Evolutionary conservation across 2,329 filamentous ascomycete genomes (phyloP).

Genomic region (Pseudogymnoascus sp.): DNA sequence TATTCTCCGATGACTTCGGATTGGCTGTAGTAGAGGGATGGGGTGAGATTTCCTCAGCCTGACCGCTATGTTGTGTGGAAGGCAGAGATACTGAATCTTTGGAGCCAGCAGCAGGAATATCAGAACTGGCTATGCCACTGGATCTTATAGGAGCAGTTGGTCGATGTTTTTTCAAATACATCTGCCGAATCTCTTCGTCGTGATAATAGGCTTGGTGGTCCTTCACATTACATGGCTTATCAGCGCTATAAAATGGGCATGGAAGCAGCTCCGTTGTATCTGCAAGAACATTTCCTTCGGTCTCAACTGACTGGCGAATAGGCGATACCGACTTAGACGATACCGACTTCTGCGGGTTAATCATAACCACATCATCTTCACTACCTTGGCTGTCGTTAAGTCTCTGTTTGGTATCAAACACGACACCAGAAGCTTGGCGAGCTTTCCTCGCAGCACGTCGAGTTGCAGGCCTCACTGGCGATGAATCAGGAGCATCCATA

Average conservation of each 20-base stretch:
- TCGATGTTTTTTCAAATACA: neutral
- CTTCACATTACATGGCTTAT: neutral
- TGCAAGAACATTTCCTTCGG: no score
- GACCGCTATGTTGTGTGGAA: neutral
- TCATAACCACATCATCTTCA: neutral
- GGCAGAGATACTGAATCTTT: neutral
- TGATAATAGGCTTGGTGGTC: conserved; percentile 3
- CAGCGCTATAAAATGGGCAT: conserved; percentile 4
- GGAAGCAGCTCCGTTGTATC: neutral
- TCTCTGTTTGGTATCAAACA: neutral
- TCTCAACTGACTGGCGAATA: neutral
- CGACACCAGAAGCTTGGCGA: neutral
- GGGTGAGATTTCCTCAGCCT: neutral
- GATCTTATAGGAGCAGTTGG: neutral
- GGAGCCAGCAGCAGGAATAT: neutral
- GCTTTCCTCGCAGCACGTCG: neutral
- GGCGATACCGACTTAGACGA: neutral
- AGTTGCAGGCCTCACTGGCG: neutral
- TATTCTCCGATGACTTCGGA: neutral
- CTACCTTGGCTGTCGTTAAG: neutral
- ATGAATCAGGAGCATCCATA: neutral
- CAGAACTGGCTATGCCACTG: neutral
- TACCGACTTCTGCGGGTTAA: neutral
- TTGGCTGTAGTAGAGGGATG: neutral
- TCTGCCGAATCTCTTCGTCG: neutral